Evolutionary conservation across 73 alveolate species (phyloP), one percentile per base, ranked within the genome.

Genomic region (Paraurostyla sp.): DNA sequence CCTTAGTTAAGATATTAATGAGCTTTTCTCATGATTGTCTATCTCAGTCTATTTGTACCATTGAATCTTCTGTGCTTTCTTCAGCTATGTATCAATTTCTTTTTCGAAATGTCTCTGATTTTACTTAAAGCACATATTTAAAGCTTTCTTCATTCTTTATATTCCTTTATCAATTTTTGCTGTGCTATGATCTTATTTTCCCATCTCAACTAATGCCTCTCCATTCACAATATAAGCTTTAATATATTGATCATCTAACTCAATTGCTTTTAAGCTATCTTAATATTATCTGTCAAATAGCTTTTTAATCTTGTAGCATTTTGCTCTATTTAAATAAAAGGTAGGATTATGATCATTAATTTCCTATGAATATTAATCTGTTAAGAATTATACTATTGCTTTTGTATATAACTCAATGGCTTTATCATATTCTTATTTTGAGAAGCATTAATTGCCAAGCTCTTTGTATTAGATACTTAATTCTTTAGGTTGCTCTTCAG

Each of bases 151-250:
- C 49, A 71, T 49, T 0, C 88, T 60, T 57, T 36, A 22, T 0
- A 89, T 81, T 3, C 95, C 95, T 52, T 89, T 81, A 23, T 89
- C 91, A 0, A 89, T 89, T 33, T 62, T 80, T 11, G 63, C 69
- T 0, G 73, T 51, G 56, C 45, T 73, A 1, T 76, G 35, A 13
- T 60, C 83, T 25, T 38, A 7, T 46, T 89, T 89, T 18, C 95
- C 92, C 45, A 89, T 29, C 60, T 89, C 95, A 27, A 83, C 80
- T 27, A 82, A 65, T 2, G 88, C 69, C 65, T 80, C 90, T 0
- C 95, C 95, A 82, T 76, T 63, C 16, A 54, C 69, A 2, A 89
- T 32, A 49, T 68, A 82, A 45, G 92, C 95, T 36, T 89, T 89
- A 36, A 89, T 65, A 46, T 89, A 81, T 0, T 33, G 33, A 49